Conservation (phyloP, 2,329 filamentous ascomycete genomes). For the Trichoderma pleuroti region DNA sequence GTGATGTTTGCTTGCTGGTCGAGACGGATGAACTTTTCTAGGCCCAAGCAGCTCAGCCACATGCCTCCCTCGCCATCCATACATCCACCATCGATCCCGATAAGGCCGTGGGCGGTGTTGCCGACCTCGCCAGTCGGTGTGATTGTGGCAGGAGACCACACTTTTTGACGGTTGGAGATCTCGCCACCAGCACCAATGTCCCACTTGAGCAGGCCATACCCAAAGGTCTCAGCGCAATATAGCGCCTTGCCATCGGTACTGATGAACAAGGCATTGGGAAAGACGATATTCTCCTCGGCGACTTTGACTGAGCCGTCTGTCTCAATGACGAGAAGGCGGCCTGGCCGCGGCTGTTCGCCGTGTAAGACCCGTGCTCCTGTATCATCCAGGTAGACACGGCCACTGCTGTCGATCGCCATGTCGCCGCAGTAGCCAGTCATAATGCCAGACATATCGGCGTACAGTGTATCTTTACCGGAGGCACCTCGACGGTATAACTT, state of each 20-base stretch:
- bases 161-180: neutral
- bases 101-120: neutral
- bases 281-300: neutral
- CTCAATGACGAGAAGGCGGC: neutral
- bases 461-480: neutral
- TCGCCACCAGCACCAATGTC: neutral
- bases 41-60: neutral
- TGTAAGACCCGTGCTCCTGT: constrained; percentile 1
- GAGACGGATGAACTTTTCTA: neutral
- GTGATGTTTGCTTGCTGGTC: neutral
- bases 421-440: neutral
- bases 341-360: neutral
- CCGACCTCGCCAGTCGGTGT: neutral
- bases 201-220: neutral
- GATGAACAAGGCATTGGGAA: neutral
- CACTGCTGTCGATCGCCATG: neutral
- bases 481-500: neutral
- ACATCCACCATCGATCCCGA: neutral
- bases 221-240: neutral
- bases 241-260: neutral
- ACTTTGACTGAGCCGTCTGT: neutral
- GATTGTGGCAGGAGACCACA: neutral
- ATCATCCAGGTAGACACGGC: neutral
- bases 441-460: neutral
- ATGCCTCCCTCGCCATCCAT: constrained; percentile 1